These are phyloP conservation scores for Pseudozyma sp. DNA, from an alignment of 1,284 basidiomycete species.

Conservation along the genomic window DNA sequence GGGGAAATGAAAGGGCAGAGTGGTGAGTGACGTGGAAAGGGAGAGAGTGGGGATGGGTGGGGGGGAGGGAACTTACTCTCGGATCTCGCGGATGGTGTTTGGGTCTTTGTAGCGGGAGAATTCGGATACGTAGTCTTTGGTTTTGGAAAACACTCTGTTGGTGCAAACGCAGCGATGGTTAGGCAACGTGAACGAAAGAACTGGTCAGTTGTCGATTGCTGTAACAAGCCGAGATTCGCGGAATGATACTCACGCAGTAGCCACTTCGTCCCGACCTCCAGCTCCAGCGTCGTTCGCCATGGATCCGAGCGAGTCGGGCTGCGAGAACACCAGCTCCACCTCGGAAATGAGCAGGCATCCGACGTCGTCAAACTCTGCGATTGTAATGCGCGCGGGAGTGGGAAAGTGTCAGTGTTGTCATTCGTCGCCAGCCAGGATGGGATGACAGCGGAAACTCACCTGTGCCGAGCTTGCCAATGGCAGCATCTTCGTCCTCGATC, in stretches of 20 bases:
- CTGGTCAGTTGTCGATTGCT: background rate
- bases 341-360: slow-evolving; percentile 90
- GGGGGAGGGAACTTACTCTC: slow-evolving; percentile 75
- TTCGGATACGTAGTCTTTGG: slow-evolving; percentile 87
- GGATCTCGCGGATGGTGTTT: slow-evolving; percentile 85
- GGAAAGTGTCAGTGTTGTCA: background rate
- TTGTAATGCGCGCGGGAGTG: background rate
- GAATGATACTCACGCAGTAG: slow-evolving; percentile 72
- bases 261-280: slow-evolving; percentile 83
- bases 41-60: background rate
- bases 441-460: background rate
- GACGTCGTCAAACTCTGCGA: slow-evolving; percentile 83
- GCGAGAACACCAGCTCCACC: slow-evolving; percentile 85
- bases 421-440: too few species aligned
- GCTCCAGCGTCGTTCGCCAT: slow-evolving; percentile 4
- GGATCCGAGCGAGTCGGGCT: slow-evolving; percentile 74
- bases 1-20: background rate
- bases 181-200: too few species aligned
- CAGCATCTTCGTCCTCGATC: slow-evolving; percentile 58
- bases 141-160: slow-evolving; percentile 87
- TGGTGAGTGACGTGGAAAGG: background rate
- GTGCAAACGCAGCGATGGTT: background rate
- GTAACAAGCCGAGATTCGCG: background rate
- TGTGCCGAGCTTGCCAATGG: slow-evolving; percentile 51
- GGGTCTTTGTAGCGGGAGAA: slow-evolving; percentile 89